These are phyloP conservation scores for Raddia guianensis DNA, from an alignment of 176 grass and related monocot species.

Conservation along the genomic window DNA sequence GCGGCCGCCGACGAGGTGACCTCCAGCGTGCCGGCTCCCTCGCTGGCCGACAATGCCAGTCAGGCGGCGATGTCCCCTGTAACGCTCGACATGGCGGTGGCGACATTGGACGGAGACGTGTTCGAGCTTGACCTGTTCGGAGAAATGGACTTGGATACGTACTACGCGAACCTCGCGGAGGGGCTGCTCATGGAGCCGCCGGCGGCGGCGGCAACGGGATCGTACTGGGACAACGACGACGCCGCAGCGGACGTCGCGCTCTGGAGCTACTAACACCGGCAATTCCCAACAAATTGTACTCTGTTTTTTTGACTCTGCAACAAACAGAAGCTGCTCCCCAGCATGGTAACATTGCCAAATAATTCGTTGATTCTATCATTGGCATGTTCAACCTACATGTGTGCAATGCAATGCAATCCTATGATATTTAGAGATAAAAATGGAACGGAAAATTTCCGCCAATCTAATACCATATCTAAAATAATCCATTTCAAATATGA, in stretches of 20 bases:
- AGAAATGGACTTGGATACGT: conserved; percentile 37
- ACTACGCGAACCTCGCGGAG: conserved; percentile 58
- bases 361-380: not conserved
- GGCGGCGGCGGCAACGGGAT: not conserved
- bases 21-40: not conserved
- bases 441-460: no score
- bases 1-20: not conserved
- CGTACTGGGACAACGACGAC: conserved; percentile 28
- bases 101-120: not conserved
- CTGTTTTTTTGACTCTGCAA: conserved; percentile 30
- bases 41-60: not conserved
- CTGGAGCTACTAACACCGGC: conserved; percentile 45
- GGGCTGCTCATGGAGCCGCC: conserved; percentile 61
- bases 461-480: no score
- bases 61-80: not conserved
- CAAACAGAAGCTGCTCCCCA: not conserved
- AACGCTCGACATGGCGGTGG: not conserved
- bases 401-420: no score
- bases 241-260: conserved; percentile 26
- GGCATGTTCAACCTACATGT: not conserved
- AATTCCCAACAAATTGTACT: not conserved
- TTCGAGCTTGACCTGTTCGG: conserved; percentile 37
- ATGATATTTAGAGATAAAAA: no score
- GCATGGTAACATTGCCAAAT: not conserved
- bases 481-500: no score